Conservation (phyloP, 2,329 filamentous ascomycete species). For the Pseudocercospora macadamiae region DNA sequence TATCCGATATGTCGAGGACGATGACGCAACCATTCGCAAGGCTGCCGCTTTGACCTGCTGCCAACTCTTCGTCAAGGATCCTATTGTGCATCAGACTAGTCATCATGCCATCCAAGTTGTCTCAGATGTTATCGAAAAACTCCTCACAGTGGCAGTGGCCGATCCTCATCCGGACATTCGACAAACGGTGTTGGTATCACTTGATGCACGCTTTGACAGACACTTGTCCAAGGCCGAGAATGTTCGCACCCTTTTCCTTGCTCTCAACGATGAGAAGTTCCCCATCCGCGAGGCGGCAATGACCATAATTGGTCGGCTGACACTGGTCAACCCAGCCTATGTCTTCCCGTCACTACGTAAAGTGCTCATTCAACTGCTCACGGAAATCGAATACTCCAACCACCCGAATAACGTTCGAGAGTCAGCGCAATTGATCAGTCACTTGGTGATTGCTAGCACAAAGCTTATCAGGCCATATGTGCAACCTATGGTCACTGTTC, state of each 20-base stretch:
- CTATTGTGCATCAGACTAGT: conserved; percentile 96
- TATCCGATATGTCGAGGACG: conserved; percentile 96
- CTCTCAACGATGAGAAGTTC: conserved; percentile 93
- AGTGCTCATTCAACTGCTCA: conserved; percentile 91
- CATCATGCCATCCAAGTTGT: conserved; percentile 97
- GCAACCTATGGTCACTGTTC: conserved; percentile 89
- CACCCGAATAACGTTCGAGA: conserved; percentile 94
- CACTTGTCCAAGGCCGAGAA: conserved; percentile 98
- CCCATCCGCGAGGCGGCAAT: conserved; percentile 92
- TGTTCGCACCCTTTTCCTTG: conserved; percentile 91
- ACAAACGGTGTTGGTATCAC: conserved; percentile 80
- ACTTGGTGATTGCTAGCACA: conserved; percentile 90
- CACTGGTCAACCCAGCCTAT: conserved; percentile 90
- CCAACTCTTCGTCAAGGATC: conserved; percentile 94
- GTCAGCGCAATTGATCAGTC: conserved; percentile 87
- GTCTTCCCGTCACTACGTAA: conserved; percentile 95
- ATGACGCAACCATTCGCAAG: conserved; percentile 89
- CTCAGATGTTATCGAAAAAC: conserved; percentile 94
- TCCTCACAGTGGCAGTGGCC: conserved; percentile 91
- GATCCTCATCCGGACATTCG: conserved; percentile 88
- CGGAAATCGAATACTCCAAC: conserved; percentile 94
- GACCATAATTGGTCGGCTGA: conserved; percentile 91
- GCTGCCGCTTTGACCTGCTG: conserved; percentile 96
- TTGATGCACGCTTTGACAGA: conserved; percentile 92
- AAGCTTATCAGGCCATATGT: conserved; percentile 95